Evolutionary conservation across 2,329 filamentous ascomycete species (phyloP).

Genomic region (Arthrobotrys musiformis): DNA sequence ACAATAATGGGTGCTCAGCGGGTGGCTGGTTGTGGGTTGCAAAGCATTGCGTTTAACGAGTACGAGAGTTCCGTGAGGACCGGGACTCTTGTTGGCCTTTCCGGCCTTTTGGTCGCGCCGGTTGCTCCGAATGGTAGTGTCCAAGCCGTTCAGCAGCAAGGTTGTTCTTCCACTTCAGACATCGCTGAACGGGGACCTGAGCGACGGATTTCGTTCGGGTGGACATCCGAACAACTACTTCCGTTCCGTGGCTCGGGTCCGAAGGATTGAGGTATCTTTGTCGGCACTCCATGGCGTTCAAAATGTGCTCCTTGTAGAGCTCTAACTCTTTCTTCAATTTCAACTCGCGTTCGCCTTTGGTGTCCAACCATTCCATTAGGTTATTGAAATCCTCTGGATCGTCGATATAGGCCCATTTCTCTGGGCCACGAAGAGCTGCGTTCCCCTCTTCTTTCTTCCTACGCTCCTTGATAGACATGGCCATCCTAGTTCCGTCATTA

Average conservation of each 20-base stretch:
- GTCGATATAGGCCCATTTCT: constrained; percentile 91
- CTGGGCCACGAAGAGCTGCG: constrained; percentile 79
- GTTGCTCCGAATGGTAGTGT: constrained; percentile 71
- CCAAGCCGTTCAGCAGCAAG: constrained; percentile 70
- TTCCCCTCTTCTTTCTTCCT: constrained; percentile 85
- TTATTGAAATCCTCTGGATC: constrained; percentile 80
- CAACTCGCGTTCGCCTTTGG: constrained; percentile 83
- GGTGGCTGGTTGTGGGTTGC: constrained; percentile 13
- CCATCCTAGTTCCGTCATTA: constrained; percentile 56
- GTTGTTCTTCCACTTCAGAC: constrained; percentile 74
- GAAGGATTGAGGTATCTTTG: constrained; percentile 74
- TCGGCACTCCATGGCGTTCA: constrained; percentile 81
- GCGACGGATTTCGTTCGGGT: constrained; percentile 73
- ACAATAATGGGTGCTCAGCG: constrained; percentile 7
- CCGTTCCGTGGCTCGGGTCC: constrained; percentile 65
- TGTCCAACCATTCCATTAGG: constrained; percentile 88
- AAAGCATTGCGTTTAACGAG: constrained; percentile 30
- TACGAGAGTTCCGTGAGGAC: constrained; percentile 40
- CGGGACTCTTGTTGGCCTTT: constrained; percentile 34
- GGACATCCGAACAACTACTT: constrained; percentile 69
- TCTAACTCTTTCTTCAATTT: constrained; percentile 88
- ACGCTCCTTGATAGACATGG: constrained; percentile 78
- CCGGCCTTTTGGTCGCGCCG: constrained; percentile 63
- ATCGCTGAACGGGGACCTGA: constrained; percentile 69
- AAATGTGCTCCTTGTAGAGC: constrained; percentile 78